Conservation (phyloP, 768 basidiomycete genomes). For the Lactifluus pinguis region DNA sequence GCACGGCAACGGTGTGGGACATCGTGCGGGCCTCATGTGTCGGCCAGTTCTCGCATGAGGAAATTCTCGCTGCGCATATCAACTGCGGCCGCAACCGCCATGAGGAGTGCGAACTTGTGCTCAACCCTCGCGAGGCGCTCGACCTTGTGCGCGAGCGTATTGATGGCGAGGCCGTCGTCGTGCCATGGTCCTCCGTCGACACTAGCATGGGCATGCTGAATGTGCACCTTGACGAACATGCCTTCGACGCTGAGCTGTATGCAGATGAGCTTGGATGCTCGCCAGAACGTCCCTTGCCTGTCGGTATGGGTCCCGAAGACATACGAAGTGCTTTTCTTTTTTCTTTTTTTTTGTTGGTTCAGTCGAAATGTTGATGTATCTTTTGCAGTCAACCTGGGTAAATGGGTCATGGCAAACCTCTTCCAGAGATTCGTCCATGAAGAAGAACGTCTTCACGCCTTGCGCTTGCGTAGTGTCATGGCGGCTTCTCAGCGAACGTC, state of each 20-base stretch:
- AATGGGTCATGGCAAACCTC: slow-evolving; percentile 82
- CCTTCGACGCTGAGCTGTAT: slow-evolving; percentile 93
- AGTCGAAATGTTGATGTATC: background rate
- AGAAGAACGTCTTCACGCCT: slow-evolving; percentile 37
- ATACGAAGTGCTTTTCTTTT: slow-evolving; percentile 52
- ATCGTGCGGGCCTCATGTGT: slow-evolving; percentile 69
- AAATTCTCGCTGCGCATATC: slow-evolving; percentile 43
- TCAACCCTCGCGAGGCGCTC: slow-evolving; percentile 72
- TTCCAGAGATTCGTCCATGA: slow-evolving; percentile 73
- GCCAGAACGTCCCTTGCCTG: slow-evolving; percentile 24
- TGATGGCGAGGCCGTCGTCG: slow-evolving; percentile 88
- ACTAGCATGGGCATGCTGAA: slow-evolving; percentile 84
- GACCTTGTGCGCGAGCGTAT: slow-evolving; percentile 84
- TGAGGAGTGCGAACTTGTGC: slow-evolving; percentile 32
- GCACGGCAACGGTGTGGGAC: slow-evolving; percentile 90
- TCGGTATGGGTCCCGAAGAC: slow-evolving; percentile 65
- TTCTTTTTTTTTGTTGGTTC: background rate
- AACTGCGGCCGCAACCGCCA: background rate
- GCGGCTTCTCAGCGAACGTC: background rate
- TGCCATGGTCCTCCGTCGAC: slow-evolving; percentile 81
- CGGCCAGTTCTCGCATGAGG: slow-evolving; percentile 58
- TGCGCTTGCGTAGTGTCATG: slow-evolving; percentile 14
- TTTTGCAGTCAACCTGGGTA: slow-evolving; percentile 75
- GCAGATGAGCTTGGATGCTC: slow-evolving; percentile 80
- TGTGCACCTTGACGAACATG: slow-evolving; percentile 78